Evolutionary conservation across 1,284 basidiomycete genomes (phyloP), one percentile per base, ranked within the genome.

Genomic region (Microbotryum scabiosae): DNA sequence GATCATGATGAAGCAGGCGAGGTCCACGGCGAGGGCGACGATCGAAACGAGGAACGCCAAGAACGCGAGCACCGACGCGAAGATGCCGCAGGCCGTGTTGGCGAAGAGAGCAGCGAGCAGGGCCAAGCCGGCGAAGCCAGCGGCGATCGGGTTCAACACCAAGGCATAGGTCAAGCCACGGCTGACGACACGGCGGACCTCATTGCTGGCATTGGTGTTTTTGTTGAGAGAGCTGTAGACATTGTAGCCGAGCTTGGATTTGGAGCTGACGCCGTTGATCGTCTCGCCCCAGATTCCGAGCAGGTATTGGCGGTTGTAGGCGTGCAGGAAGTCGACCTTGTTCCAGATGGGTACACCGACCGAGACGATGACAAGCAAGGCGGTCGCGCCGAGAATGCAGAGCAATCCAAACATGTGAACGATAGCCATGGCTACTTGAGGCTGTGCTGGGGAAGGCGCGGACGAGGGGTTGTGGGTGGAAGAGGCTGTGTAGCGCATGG

Each of bases 81-180:
- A 30, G 60, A 68, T 62, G 36, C 66, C 66, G 47, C 62, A 54
- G 14, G 57, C 51, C 44, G 62, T 54, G 60, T 68, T 60, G 32
- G 64, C 57, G 32, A 48, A 46, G 4, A 62, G 36, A 10, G 64
- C 58, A 41, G 64, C 60, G 47, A 68, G 57, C 48, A 68, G 58
- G 8, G 66, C 66, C 36, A 68, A 48, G 36, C 56, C 51, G 32
- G 61, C 51, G 28, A 68, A 28, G 1, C 64, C 66, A 25, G 66
- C 66, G n/a, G 53, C 56, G 56, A 68, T 66, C 25, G 66, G 66
- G 46, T 59, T 59, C 43, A 68, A 58, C 28, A 68, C 54, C 50
- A 68, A 57, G 10, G 64, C 60, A 53, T 58, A 62, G 46, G 60
- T 54, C 10, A 60, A 49, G 18, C 46, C 47, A 44, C 44, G 52